Evolutionary conservation across 2,329 filamentous ascomycete species (phyloP), one percentile per base, ranked within the genome.

Genomic region (Aaosphaeria arxii): DNA sequence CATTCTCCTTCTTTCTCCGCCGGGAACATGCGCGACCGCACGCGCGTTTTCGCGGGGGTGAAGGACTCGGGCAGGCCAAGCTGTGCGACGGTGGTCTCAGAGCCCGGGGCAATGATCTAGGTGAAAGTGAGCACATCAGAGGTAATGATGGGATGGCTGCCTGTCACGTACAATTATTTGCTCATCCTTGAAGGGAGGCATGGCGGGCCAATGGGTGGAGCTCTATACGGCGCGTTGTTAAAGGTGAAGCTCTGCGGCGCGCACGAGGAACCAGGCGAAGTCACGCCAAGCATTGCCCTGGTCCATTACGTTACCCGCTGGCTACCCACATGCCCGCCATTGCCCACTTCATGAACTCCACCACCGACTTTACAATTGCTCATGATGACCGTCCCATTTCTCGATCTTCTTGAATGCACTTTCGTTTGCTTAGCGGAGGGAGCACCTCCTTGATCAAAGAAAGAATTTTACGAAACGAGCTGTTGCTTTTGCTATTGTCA

Each of bases 1-100:
- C 84, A 91, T 65, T 88, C 85, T 49, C 89, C 88, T 46, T 82
- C 80, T 64, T 95, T 91, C 58, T 85, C 84, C 45, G 79, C 84
- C 1, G 80, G 79, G 61, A 97, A 99, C 91, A 99, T 96, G 75
- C 94, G 87, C 71, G 92, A 96, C 31, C 88, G 85, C 57, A 97
- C 82, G 58, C 91, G 88, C 69, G 89, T 83, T 53, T 85, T 81
- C n/a, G 94, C 90, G 40, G 91, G 91, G 33, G 91, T 95, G 70
- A 97, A 86, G n/a, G 83, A 85, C 76, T 96, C 91, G 60, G 85
- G 86, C 60, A 94, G 87, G 44, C 91, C 91, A 38, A 96, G 82
- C 79, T 96, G 91, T 57, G 91, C 91, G 75, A 95, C 84, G 50
- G 91, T 96, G 56, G 86, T 92, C 73, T 88, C 86, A 69, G 91